Evolutionary conservation across 2,329 filamentous ascomycete species (phyloP), one percentile per base, ranked within the genome.

Genomic region (Hypoxylon sp.): DNA sequence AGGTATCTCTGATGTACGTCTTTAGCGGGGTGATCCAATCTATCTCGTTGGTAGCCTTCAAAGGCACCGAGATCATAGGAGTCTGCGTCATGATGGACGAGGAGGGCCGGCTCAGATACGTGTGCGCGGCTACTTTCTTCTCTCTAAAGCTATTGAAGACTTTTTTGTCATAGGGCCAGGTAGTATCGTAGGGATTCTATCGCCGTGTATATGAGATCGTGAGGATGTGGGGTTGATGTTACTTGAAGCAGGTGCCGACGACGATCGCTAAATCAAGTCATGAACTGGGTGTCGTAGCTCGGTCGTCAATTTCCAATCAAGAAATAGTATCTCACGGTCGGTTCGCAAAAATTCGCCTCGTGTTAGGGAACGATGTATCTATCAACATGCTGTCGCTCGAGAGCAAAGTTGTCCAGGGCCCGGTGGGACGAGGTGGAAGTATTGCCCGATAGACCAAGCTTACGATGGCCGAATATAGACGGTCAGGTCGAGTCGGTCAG

Each of bases 11-110:
- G 74, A 99, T 99, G 83, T 98, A 97, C 70, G 86, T 84, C 83
- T 98, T 98, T 71, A 99, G 85, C 49, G 96, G 96, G 49, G 87
- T 85, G 70, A 98, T 86, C 96, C 96, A 99, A 86, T 99, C 96
- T 78, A 99, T 97, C 84, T 99, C 96, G 85, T 94, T 97, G 70
- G 96, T 99, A 56, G 87, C 87, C 88, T 91, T 98, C 75, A 97
- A 87, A 77, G 95, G 95, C 85, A 91, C 90, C 74, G 93, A 96
- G 74, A 98, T 90, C 95, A 98, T 98, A 67, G 94, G 94, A 71
- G 93, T 90, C 83, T 96, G 92, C 78, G 92, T 86, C 90, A 93
- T 93, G 73, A 57, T 64, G 69, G 64, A 61, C 51, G 44, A 16
- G 33, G 58, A 18, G 45, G 44, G 22, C 50, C 44, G 53, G 26